Base-by-base conservation (phyloP, 1,284 basidiomycete genomes). In the Ganoderma boninense region DNA sequence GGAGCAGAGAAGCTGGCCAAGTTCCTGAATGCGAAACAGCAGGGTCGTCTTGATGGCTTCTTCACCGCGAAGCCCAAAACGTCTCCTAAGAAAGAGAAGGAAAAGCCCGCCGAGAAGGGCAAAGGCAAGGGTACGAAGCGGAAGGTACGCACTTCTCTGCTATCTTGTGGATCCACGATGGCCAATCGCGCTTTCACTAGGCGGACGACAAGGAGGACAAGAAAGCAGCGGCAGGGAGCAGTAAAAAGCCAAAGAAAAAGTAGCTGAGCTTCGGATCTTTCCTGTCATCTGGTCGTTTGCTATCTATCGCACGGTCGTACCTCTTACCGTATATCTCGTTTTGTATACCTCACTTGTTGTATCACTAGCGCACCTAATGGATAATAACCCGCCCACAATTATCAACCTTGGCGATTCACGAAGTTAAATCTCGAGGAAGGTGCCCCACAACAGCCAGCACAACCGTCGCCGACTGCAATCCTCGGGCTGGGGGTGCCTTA, bases 1-100 rank as follows among this genome's bases (percentile, higher is more conserved):
- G 97, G 97, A 20, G 97, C 95, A 7, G 97, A 97, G 67, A 98
- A 98, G 79, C 87, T 99, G 42, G 83, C 91, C 62, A 97, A 96
- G 78, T 94, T 92, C 80, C 85, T 99, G 62, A 92, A 90, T 65
- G 90, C 92, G 54, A 99, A 99, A 79, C 97, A 99, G 77, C 98
- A 99, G 84, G 97, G 97, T 10, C 91, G 97, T 13, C 85, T 99
- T 10, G 98, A 99, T 77, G 95, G 96, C 0, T 99, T 99, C 84
- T 99, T 99, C 82, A 90, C 91, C 3, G 89, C 92, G 20, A 90
- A 92, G 76, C 84, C 79, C 78, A 90, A 87, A 75, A 73, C 80
- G 61, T 80, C 75, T 49, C 83, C 87, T 72, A 85, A 87, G 59
- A 82, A 84, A 62, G 81, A 62, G 20, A 79, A 79, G 71, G 74